phyloP scores from a whole-genome alignment of 139 green algal genomes.

The Coccomyxa sp. region DNA sequence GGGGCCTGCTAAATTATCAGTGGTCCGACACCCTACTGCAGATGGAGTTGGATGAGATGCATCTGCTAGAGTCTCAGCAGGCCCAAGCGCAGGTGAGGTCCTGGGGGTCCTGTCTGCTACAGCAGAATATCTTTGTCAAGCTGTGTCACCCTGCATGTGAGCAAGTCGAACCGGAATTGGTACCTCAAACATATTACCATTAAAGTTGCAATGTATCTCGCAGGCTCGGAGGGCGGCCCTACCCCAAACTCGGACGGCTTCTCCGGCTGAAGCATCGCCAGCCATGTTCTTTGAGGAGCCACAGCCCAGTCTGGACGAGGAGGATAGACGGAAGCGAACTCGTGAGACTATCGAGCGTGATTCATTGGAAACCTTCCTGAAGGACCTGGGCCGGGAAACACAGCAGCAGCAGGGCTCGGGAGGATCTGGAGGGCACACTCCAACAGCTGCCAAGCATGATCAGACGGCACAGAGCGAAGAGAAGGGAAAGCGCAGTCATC shows the following conservation, averaged over 20 bases:
- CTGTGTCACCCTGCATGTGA: neutral
- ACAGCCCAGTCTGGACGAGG: neutral
- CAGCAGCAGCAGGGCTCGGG: neutral
- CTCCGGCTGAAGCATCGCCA: too few relatives aligned
- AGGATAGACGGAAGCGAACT: conserved; percentile 10
- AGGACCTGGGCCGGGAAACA: conserved; percentile 4
- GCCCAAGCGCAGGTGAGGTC: neutral
- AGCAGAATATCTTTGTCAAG: neutral
- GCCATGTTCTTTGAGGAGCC: neutral
- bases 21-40: neutral
- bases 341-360: conserved; percentile 7
- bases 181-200: too few relatives aligned
- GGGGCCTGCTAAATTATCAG: neutral
- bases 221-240: too few relatives aligned
- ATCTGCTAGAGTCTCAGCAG: neutral
- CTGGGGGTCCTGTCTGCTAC: neutral
- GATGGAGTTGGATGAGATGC: neutral
- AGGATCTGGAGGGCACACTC: neutral
- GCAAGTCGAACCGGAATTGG: too few relatives aligned
- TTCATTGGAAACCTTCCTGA: conserved; percentile 13
- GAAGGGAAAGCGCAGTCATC: neutral
- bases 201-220: too few relatives aligned
- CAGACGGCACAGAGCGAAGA: neutral
- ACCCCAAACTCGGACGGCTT: too few relatives aligned
- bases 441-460: neutral